Base-by-base conservation (phyloP, 164 flowering plant genomes). In the Magnolia officinalis region DNA sequence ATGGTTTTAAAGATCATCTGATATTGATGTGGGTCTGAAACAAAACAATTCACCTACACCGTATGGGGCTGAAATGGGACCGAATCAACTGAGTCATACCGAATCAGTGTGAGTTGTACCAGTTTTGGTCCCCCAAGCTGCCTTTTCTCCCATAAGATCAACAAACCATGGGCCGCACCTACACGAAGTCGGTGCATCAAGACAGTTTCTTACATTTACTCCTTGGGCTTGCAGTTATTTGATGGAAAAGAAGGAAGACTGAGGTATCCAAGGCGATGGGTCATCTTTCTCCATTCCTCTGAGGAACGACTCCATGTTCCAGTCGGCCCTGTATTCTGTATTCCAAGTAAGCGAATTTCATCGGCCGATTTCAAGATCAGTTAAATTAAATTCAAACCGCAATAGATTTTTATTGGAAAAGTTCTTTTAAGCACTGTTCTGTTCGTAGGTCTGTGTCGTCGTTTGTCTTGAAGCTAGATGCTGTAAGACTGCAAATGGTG, bases 191-290 rank as follows among this genome's bases (percentile, higher is more conserved):
- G 18, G 18, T 55, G 61, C 13, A 55, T 55, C 61, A 55, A 11
- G 13, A 55, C 23, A 19, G 63, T 26, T 51, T 29, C 72, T 37
- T 67, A 21, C 23, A 20, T 45, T 65, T 63, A 16, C 72, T 29
- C 45, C 5, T 58, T 66, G 51, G 29, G 68, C 73, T 58, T 84
- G 81, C 96, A 96, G 99, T 79, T 94, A 63, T 96, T 96, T 78
- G 96, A 96, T 76, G 99, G 98, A 21, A 92, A 92, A 78, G 99
- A 96, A 1, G 99, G 99, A 84, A 85, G 90, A 72, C 93, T 92
- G 3, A 94, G 84, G 82, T 94, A 96, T 77, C 99, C 97, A 26
- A 87, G 95, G 68, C 80, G 99, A 83, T 96, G 98, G 98, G 91
- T 94, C 19, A 92, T 96, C 69, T 84, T 94, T 63, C 98, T 69